phyloP scores from a whole-genome alignment of 2,329 filamentous ascomycete species.

The Ascosphaera apis region DNA sequence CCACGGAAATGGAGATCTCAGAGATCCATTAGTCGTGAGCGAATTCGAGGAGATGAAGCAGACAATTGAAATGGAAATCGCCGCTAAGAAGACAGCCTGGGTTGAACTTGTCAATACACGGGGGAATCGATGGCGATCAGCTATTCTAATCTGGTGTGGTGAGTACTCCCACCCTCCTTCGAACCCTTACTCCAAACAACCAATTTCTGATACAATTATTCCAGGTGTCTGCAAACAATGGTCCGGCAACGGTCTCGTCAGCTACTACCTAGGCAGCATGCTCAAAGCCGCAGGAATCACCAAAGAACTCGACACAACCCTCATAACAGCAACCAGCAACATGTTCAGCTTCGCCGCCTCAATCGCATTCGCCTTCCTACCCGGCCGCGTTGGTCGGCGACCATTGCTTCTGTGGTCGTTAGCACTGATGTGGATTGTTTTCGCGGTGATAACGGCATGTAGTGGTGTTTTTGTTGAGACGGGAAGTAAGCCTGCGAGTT shows the following conservation, averaged over 20 bases:
- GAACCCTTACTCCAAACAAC: no score
- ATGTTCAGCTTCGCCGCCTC: constrained; percentile 17
- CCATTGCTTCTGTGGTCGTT: constrained; percentile 26
- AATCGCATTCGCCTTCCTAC: constrained; percentile 14
- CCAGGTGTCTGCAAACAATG: constrained; percentile 14
- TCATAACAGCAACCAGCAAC: constrained; percentile 7
- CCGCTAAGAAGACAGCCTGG: constrained; percentile 16
- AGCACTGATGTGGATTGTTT: constrained; percentile 26
- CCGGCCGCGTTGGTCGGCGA: constrained; percentile 15
- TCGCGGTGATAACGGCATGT: constrained; percentile 24
- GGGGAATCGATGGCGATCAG: constrained; percentile 7
- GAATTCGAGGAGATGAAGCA: constrained; percentile 36
- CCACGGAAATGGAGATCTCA: constrained; percentile 26
- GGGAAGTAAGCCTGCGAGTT: constrained; percentile 15
- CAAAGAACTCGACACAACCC: constrained; percentile 13
- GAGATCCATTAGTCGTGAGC: constrained; percentile 28
- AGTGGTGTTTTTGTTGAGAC: constrained; percentile 10
- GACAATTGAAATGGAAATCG: constrained; percentile 29
- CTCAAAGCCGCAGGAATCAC: constrained; percentile 15
- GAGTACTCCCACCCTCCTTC: not conserved
- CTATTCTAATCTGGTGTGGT: constrained; percentile 1
- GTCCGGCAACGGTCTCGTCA: constrained; percentile 18
- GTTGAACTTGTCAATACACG: constrained; percentile 5
- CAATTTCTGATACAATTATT: constrained; percentile 4
- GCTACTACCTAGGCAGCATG: constrained; percentile 4